Base-by-base conservation (phyloP, 2,329 filamentous ascomycete genomes). In the Apiospora phragmitis region DNA sequence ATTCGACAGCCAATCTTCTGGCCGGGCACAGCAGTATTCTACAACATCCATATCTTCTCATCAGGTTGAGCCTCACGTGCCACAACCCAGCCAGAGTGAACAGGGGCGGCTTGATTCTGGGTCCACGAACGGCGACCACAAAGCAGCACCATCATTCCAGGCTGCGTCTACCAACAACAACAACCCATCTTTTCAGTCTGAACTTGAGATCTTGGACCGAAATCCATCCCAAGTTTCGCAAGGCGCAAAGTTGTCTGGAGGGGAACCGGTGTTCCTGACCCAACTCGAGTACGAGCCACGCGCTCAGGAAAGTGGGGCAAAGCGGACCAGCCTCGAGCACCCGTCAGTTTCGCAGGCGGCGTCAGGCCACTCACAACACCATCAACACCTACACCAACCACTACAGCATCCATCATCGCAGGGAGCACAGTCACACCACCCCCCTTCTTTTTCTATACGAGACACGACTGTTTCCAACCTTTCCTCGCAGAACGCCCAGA, bases 401-500 rank as follows among this genome's bases (percentile, higher is more conserved):
- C 32, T n/a, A 21, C 55, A 38, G 18, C 32, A 62, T 38, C 55
- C 21, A 38, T 62, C 55, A 38, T 62, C 55, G 18, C 55, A 62
- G 29, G 29, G 11, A n/a, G 55, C 8, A 12, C 55, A 38, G 55
- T 38, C 55, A n/a, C 55, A 21, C 29, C 55, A 62, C 18, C 55
- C 8, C 18, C 32, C 32, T 1, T 62, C 32, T 11, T 38, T 42
- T 26, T 43, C 67, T 43, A 59, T 29, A n/a, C n/a, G 55, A 38
- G 32, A 38, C 55, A 38, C 55, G 16, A 21, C 16, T 6, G 55
- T 32, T 11, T 62, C 55, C 55, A n/a, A 4, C 43, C 71, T 67
- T 45, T 73, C 69, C n/a, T 78, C 73, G 2, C 78, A 79, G 65
- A 74, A 75, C 45, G 78, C 78, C n/a, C 78, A 79, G 65, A 72